Conservation (phyloP, 1,139 yeast species). For the Saccharomyces hybrid region DNA sequence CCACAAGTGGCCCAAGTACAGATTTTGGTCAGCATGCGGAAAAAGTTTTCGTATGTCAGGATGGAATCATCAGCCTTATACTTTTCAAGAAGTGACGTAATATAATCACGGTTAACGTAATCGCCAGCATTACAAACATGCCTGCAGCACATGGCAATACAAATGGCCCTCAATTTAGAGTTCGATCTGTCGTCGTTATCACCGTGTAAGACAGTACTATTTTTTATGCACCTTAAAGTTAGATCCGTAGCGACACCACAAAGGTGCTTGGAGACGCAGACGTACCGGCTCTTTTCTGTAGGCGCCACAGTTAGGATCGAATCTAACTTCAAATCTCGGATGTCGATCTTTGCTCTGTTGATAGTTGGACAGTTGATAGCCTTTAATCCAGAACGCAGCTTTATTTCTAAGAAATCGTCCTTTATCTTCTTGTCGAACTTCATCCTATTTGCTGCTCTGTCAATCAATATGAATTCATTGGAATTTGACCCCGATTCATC, state of each 20-base stretch:
- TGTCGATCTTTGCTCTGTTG: constrained; percentile 48
- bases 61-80: constrained; percentile 12
- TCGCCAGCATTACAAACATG: constrained; percentile 60
- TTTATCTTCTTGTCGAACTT: constrained; percentile 65
- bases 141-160: constrained; percentile 92
- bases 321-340: constrained; percentile 59
- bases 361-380: background rate
- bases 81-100: constrained; percentile 32
- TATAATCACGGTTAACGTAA: constrained; percentile 42
- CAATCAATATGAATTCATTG: constrained; percentile 53
- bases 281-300: constrained; percentile 29
- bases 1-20: constrained; percentile 90
- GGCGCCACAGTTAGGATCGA: constrained; percentile 33
- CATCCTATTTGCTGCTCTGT: constrained; percentile 70
- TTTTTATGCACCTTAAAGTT: constrained; percentile 58
- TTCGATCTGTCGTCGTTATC: background rate
- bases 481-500: background rate
- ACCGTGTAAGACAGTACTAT: constrained; percentile 30
- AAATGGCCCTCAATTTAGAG: constrained; percentile 41
- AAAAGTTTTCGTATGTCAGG: constrained; percentile 29
- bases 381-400: background rate
- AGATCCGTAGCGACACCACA: constrained; percentile 94
- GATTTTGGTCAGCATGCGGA: constrained; percentile 50
- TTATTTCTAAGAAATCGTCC: constrained; percentile 39
- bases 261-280: constrained; percentile 75